Conservation (phyloP, 2,329 filamentous ascomycete genomes). For the Aspergillus sp. region DNA sequence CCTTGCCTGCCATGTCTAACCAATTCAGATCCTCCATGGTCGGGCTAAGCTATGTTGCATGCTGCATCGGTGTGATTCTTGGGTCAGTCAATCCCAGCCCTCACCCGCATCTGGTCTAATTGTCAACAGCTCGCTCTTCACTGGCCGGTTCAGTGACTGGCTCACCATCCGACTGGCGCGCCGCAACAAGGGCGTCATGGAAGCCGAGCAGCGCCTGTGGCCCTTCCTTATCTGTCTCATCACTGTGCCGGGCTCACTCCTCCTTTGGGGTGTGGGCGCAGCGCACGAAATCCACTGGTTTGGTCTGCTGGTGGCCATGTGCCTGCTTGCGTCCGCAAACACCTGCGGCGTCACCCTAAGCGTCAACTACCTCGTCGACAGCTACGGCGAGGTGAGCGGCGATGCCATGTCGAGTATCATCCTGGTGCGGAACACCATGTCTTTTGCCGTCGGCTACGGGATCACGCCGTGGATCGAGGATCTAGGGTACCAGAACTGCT, state of each 20-base stretch:
- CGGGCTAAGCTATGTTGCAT: constrained; percentile 37
- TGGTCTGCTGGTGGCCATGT: constrained; percentile 43
- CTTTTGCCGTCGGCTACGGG: constrained; percentile 46
- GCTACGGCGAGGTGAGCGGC: constrained; percentile 39
- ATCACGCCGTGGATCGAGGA: constrained; percentile 48
- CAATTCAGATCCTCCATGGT: constrained; percentile 34
- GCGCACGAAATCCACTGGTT: constrained; percentile 43
- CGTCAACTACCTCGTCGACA: constrained; percentile 42
- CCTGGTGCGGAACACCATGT: constrained; percentile 48
- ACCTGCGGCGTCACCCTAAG: constrained; percentile 37
- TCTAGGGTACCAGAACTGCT: constrained; percentile 46
- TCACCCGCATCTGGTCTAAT: background rate
- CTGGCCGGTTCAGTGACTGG: constrained; percentile 40
- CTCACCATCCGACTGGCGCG: constrained; percentile 37
- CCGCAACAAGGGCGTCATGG: constrained; percentile 40
- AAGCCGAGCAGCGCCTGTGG: constrained; percentile 43
- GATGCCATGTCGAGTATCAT: constrained; percentile 44
- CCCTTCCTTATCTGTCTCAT: constrained; percentile 35
- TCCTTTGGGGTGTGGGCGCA: constrained; percentile 43
- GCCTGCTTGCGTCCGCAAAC: constrained; percentile 39
- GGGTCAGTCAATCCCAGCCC: constrained; percentile 19
- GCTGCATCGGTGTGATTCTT: constrained; percentile 30
- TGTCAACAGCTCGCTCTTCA: constrained; percentile 31
- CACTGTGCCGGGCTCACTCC: constrained; percentile 31
- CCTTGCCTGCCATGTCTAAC: constrained; percentile 12